phyloP scores from a whole-genome alignment of 2,329 filamentous ascomycete genomes.

The Metarhizium rileyi region DNA sequence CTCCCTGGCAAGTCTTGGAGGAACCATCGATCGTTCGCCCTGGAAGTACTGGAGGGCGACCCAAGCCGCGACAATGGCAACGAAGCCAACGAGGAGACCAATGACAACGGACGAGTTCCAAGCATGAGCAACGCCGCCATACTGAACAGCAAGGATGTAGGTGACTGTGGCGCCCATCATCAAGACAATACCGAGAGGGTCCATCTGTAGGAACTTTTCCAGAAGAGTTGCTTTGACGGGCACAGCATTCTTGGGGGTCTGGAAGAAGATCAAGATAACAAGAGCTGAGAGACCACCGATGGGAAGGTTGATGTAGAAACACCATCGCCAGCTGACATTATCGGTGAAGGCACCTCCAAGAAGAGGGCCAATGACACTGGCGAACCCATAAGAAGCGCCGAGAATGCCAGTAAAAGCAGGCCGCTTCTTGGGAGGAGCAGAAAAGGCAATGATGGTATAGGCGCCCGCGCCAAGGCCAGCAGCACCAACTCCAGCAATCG shows the following conservation, averaged over 20 bases:
- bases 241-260: slow-evolving; percentile 27
- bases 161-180: slow-evolving; percentile 34
- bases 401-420: slow-evolving; percentile 29
- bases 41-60: slow-evolving; percentile 27
- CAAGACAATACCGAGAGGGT: slow-evolving; percentile 33
- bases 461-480: slow-evolving; percentile 38
- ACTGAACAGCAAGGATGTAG: slow-evolving; percentile 38
- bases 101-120: slow-evolving; percentile 33
- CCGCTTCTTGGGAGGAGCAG: slow-evolving; percentile 24
- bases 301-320: slow-evolving; percentile 30
- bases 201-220: slow-evolving; percentile 39
- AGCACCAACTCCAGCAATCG: slow-evolving; percentile 33
- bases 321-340: slow-evolving; percentile 28
- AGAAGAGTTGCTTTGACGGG: slow-evolving; percentile 25
- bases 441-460: slow-evolving; percentile 40
- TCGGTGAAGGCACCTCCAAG: slow-evolving; percentile 29
- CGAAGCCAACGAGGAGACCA: slow-evolving; percentile 31
- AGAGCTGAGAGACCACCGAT: slow-evolving; percentile 24
- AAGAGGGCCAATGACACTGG: slow-evolving; percentile 26
- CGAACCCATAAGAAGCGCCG: slow-evolving; percentile 26
- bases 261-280: slow-evolving; percentile 32
- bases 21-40: slow-evolving; percentile 36
- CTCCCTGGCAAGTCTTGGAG: slow-evolving; percentile 26
- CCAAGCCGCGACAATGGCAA: slow-evolving; percentile 25
- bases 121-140: slow-evolving; percentile 32